A percentile compares a stretch with the other conserved stretches of the same genome.
These are phyloP conservation scores for Cicer chorassanicum DNA, from an alignment of 306 rosid species.

Conservation along the genomic window DNA sequence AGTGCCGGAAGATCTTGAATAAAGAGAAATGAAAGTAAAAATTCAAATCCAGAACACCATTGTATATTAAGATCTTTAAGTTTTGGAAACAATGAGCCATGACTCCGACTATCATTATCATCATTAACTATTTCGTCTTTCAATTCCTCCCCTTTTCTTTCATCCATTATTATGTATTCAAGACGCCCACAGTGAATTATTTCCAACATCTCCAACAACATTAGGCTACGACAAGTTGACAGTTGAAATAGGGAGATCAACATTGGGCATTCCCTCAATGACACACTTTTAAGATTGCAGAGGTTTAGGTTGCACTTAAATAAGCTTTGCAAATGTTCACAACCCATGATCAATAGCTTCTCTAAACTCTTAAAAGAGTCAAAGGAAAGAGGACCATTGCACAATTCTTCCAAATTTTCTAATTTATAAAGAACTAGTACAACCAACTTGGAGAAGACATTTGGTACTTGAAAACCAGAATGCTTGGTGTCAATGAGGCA, in stretches of 20 bases:
- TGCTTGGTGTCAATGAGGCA: constrained; percentile 6
- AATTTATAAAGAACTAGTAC: fast-evolving
- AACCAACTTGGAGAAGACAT: constrained; percentile 19
- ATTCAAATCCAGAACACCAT: neutral
- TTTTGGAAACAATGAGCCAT: neutral
- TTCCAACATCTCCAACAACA: neutral
- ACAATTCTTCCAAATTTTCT: neutral
- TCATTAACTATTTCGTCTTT: neutral
- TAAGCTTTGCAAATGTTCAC: neutral
- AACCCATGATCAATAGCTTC: neutral
- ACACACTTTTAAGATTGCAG: neutral
- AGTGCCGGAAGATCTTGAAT: neutral
- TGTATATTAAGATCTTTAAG: neutral
- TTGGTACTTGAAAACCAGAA: neutral
- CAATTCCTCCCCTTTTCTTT: neutral
- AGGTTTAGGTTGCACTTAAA: constrained; percentile 7
- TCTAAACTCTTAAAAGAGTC: neutral
- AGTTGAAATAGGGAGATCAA: neutral
- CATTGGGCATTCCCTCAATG: fast-evolving
- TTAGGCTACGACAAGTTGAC: neutral
- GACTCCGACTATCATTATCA: neutral
- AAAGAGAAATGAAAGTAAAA: neutral
- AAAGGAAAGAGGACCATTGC: neutral
- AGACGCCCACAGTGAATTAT: neutral
- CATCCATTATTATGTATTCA: neutral